Evolutionary conservation across 208 protist genomes (phyloP).

Genomic region (Trypanosoma scelopori): DNA sequence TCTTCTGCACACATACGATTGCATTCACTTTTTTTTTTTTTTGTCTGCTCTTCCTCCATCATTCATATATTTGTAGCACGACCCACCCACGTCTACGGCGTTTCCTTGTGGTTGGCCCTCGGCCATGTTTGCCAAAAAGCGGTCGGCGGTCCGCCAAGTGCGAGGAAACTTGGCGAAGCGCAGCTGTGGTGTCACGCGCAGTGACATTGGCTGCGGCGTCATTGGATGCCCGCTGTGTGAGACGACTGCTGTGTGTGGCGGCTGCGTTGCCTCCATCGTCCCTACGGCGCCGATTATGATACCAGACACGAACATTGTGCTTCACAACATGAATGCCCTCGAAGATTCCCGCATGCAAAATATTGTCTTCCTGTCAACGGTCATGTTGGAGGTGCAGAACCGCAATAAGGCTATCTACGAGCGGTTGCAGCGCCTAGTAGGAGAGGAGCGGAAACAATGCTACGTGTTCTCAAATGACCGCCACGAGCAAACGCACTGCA

Average conservation of each 20-base stretch:
- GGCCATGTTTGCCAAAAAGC: constrained; percentile 84
- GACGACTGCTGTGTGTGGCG: constrained; percentile 25
- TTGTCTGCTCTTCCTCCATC: too few species aligned
- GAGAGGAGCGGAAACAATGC: constrained; percentile 65
- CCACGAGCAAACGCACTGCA: constrained; percentile 87
- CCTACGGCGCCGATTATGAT: constrained; percentile 54
- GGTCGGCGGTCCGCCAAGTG: constrained; percentile 49
- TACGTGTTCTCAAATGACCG: constrained; percentile 93
- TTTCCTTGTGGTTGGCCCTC: not conserved
- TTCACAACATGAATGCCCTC: constrained; percentile 92
- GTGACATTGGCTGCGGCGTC: constrained; percentile 81
- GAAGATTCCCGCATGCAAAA: constrained; percentile 78
- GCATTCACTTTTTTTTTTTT: not conserved
- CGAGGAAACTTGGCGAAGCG: constrained; percentile 22
- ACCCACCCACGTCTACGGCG: not conserved
- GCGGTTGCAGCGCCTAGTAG: constrained; percentile 75
- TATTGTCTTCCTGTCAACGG: constrained; percentile 88
- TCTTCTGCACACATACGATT: too few species aligned
- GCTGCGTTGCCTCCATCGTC: constrained; percentile 29
- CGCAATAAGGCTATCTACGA: constrained; percentile 89
- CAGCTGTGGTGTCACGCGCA: constrained; percentile 46
- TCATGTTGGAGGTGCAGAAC: constrained; percentile 89
- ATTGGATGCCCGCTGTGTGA: constrained; percentile 55
- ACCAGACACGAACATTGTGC: constrained; percentile 90
- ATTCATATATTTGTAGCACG: too few species aligned